Evolutionary conservation across 2,329 filamentous ascomycete species (phyloP).

Genomic region (Aspergillus amoenus): DNA sequence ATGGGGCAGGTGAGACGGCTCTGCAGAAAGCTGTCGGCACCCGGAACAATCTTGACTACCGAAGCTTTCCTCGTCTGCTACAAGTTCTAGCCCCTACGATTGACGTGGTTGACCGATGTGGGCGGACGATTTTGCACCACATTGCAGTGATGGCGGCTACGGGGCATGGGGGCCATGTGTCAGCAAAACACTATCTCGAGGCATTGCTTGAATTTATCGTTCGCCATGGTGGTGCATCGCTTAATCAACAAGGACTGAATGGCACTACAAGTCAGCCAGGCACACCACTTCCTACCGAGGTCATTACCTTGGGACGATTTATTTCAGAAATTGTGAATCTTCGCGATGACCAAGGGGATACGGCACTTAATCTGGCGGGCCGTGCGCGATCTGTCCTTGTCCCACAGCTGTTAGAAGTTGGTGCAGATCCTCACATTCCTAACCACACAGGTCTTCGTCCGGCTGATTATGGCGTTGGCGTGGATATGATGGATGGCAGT

Average conservation of each 20-base stretch:
- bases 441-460: conserved; percentile 88
- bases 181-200: conserved; percentile 91
- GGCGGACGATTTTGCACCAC: conserved; percentile 89
- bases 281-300: conserved; percentile 44
- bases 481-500: conserved; percentile 56
- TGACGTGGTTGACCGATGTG: conserved; percentile 84
- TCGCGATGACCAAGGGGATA: conserved; percentile 90
- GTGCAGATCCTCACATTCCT: conserved; percentile 86
- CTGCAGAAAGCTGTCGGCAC: conserved; percentile 90
- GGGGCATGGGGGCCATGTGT: conserved; percentile 82
- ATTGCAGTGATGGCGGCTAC: conserved; percentile 95
- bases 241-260: conserved; percentile 48
- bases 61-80: conserved; percentile 84
- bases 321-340: conserved; percentile 97
- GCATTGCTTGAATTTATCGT: conserved; percentile 93
- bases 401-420: conserved; percentile 92
- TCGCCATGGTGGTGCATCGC: conserved; percentile 69
- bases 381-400: conserved; percentile 96
- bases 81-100: conserved; percentile 88
- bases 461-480: conserved; percentile 90
- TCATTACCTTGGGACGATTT: conserved; percentile 88
- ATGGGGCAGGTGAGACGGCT: conserved; percentile 85
- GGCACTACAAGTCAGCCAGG: conserved; percentile 27
- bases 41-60: conserved; percentile 90
- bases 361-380: conserved; percentile 88